Percentiles rank a stretch among this genome's conserved stretches.
phyloP scores from a whole-genome alignment of 2,329 filamentous ascomycete species.

The Metarhizium humberi region DNA sequence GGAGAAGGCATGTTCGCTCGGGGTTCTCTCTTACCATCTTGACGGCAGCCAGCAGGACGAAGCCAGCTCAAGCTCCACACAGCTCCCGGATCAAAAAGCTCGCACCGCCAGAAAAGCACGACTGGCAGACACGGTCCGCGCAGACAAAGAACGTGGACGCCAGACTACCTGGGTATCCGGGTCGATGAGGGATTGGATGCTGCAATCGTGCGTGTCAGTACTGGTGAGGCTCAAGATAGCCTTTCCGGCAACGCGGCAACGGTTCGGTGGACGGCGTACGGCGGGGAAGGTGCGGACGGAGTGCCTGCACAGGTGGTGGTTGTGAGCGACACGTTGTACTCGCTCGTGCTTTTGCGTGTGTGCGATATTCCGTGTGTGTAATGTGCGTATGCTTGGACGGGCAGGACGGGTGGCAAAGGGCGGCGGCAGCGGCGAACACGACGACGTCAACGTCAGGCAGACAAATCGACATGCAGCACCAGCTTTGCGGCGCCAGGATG shows the following conservation, averaged over 20 bases:
- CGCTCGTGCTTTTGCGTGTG: not conserved
- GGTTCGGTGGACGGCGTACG: constrained; percentile 2
- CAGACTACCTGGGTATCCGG: not conserved
- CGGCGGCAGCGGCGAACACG: not conserved
- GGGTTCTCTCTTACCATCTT: constrained; percentile 7
- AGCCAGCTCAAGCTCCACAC: constrained; percentile 4
- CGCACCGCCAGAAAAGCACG: constrained; percentile 2
- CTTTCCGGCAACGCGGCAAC: constrained; percentile 3
- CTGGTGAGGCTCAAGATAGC: constrained; percentile 3
- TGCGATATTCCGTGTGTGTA: not conserved
- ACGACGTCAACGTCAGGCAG: not conserved
- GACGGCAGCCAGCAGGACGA: constrained; percentile 4
- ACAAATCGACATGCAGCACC: not conserved
- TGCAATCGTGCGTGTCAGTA: not conserved
- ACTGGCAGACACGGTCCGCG: constrained; percentile 1
- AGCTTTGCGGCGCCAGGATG: not conserved
- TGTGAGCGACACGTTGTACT: not conserved
- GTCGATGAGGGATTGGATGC: not conserved
- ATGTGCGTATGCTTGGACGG: not conserved
- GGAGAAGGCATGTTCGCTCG: not conserved
- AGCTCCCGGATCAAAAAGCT: constrained; percentile 2
- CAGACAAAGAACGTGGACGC: not conserved
- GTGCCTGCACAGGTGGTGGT: constrained; percentile 2
- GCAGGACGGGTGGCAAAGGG: not conserved
- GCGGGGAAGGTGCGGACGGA: constrained; percentile 3